A percentile compares a stretch with the other conserved stretches of the same genome.
Conservation (phyloP, 148 eudicot genomes). For the Diospyros lotus region DNA sequence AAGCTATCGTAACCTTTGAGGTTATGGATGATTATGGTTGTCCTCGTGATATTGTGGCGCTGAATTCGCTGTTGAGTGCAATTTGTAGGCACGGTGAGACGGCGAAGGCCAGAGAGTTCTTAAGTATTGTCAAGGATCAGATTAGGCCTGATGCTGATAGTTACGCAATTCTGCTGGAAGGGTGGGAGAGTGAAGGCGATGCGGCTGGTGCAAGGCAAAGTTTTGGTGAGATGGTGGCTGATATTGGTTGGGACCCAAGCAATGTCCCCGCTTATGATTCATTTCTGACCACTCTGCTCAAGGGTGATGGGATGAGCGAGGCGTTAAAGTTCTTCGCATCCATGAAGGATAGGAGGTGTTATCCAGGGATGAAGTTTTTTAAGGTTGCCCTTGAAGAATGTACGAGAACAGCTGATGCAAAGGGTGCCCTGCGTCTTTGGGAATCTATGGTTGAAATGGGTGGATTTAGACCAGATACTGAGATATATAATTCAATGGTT, state of each 20-base stretch:
- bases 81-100: slow-evolving; percentile 62
- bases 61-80: slow-evolving; percentile 73
- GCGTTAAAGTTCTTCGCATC: slow-evolving; percentile 46
- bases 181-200: slow-evolving; percentile 72
- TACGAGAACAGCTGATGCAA: slow-evolving; percentile 44
- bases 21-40: slow-evolving; percentile 65
- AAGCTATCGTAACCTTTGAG: slow-evolving; percentile 56
- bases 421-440: slow-evolving; percentile 55
- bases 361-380: slow-evolving; percentile 66
- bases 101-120: slow-evolving; percentile 38
- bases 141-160: slow-evolving; percentile 58
- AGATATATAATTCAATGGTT: slow-evolving; percentile 66
- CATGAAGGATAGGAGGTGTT: slow-evolving; percentile 62
- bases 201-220: slow-evolving; percentile 41
- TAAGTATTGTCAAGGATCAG: slow-evolving; percentile 31
- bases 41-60: slow-evolving; percentile 39
- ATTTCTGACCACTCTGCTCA: slow-evolving; percentile 58
- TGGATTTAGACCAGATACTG: slow-evolving; percentile 45
- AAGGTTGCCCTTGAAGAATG: slow-evolving; percentile 58
- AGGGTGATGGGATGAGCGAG: slow-evolving; percentile 57
- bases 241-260: slow-evolving; percentile 54
- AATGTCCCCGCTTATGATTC: slow-evolving; percentile 66
- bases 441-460: slow-evolving; percentile 49
- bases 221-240: slow-evolving; percentile 60
- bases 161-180: slow-evolving; percentile 76